Conservation (phyloP, 352 stramenopile species). For the Pythium apleroticum region DNA sequence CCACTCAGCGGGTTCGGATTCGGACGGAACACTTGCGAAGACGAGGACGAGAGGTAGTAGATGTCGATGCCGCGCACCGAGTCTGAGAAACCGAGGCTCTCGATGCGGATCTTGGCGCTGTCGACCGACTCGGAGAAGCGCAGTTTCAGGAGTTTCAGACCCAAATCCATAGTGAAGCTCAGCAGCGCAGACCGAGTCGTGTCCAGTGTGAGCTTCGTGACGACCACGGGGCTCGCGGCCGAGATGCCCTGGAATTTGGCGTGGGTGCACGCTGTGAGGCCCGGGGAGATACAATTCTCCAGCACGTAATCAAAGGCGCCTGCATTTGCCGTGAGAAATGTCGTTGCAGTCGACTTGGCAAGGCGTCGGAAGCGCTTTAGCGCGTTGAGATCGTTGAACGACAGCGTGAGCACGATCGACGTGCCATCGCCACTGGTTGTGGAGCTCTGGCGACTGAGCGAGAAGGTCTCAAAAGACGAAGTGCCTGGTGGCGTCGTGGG, state of each 20-base stretch:
- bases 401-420: conserved; percentile 44
- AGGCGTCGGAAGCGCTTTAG: conserved; percentile 42
- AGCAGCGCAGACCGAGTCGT: conserved; percentile 42
- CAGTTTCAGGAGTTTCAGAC: conserved; percentile 53
- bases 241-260: conserved; percentile 23
- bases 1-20: conserved; percentile 50
- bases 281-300: conserved; percentile 40
- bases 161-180: conserved; percentile 60
- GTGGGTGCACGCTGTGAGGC: conserved; percentile 34
- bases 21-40: conserved; percentile 45
- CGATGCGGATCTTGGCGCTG: conserved; percentile 32
- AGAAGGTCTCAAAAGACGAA: conserved; percentile 7
- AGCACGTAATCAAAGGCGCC: conserved; percentile 54
- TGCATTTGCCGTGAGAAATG: conserved; percentile 34
- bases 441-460: conserved; percentile 30
- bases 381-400: conserved; percentile 40
- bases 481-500: conserved; percentile 1
- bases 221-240: conserved; percentile 25
- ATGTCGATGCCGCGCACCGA: conserved; percentile 30
- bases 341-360: conserved; percentile 25
- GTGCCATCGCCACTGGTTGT: conserved; percentile 44
- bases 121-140: conserved; percentile 72
- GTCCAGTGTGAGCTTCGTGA: conserved; percentile 46
- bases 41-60: conserved; percentile 39
- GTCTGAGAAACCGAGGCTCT: conserved; percentile 46